Conservation (phyloP, 306 rosid genomes). For the Medicago arabica region DNA sequence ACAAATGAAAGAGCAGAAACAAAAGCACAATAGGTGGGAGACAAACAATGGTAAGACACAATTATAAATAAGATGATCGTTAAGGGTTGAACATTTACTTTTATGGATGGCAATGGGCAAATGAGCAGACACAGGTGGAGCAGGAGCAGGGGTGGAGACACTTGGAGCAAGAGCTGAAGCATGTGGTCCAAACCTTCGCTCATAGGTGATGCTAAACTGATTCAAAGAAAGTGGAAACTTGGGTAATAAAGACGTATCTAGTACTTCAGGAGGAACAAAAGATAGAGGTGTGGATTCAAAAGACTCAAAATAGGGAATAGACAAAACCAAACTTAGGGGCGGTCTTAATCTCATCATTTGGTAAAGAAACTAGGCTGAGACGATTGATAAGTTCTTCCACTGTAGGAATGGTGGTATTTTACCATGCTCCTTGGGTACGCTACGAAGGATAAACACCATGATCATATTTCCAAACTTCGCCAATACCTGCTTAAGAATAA, state of each 20-base stretch:
- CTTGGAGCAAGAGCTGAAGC: background rate
- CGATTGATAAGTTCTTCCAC: too few relatives aligned
- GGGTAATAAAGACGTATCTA: background rate
- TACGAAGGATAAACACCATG: too few relatives aligned
- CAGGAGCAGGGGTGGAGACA: background rate
- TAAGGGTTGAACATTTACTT: background rate
- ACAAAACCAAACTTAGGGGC: background rate
- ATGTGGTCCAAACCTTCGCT: background rate
- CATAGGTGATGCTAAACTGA: background rate
- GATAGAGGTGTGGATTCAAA: background rate
- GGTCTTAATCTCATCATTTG: too few relatives aligned
- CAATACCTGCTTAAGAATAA: too few relatives aligned
- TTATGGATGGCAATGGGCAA: background rate
- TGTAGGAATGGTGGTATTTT: too few relatives aligned
- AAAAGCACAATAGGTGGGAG: background rate
- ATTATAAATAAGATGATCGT: background rate
- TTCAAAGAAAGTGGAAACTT: background rate
- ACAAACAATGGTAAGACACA: background rate
- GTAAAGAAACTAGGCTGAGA: too few relatives aligned
- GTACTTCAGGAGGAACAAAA: background rate
- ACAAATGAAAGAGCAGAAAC: background rate
- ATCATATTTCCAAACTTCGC: too few relatives aligned
- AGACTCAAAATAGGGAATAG: background rate
- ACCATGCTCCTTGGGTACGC: too few relatives aligned
- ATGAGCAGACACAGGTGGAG: background rate